A percentile compares a stretch with the other conserved stretches of the same genome.
Evolutionary conservation across 1,284 basidiomycete species (phyloP).

Genomic region (Agaricales sp.): DNA sequence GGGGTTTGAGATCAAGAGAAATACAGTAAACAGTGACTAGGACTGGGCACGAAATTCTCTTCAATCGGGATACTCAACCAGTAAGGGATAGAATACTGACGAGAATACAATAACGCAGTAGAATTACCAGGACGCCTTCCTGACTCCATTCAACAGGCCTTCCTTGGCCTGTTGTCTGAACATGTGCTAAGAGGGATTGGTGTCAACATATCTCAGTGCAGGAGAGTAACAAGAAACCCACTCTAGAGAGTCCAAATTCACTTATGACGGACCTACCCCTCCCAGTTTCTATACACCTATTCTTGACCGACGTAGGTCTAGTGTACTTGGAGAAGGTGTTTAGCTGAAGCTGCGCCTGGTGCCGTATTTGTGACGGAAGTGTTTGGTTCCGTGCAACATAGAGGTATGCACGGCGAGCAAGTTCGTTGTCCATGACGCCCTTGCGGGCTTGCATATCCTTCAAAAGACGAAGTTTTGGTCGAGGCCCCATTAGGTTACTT

Average conservation of each 20-base stretch:
- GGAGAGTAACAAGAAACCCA: constrained; percentile 28
- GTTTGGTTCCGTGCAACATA: constrained; percentile 85
- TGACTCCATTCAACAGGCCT: constrained; percentile 77
- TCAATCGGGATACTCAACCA: too few species aligned
- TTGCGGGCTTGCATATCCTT: constrained; percentile 71
- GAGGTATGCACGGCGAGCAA: constrained; percentile 79
- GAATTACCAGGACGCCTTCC: constrained; percentile 80
- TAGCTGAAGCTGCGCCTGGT: constrained; percentile 93
- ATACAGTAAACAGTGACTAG: too few species aligned
- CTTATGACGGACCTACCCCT: constrained; percentile 79
- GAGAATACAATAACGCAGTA: constrained; percentile 11
- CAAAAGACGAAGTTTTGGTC: constrained; percentile 39
- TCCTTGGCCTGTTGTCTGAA: constrained; percentile 77
- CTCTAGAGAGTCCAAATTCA: constrained; percentile 84
- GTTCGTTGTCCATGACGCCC: constrained; percentile 64
- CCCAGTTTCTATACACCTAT: constrained; percentile 80
- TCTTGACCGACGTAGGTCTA: constrained; percentile 78
- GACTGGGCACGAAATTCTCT: too few species aligned
- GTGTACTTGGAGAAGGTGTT: constrained; percentile 82
- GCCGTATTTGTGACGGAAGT: constrained; percentile 76
- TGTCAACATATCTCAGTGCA: constrained; percentile 3
- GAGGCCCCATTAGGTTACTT: not conserved
- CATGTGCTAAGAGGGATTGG: constrained; percentile 37
- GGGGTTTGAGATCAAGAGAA: too few species aligned
- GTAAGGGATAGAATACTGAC: too few species aligned